Base-by-base conservation (phyloP, 257 asterid genomes). In the Scutellaria minor region DNA sequence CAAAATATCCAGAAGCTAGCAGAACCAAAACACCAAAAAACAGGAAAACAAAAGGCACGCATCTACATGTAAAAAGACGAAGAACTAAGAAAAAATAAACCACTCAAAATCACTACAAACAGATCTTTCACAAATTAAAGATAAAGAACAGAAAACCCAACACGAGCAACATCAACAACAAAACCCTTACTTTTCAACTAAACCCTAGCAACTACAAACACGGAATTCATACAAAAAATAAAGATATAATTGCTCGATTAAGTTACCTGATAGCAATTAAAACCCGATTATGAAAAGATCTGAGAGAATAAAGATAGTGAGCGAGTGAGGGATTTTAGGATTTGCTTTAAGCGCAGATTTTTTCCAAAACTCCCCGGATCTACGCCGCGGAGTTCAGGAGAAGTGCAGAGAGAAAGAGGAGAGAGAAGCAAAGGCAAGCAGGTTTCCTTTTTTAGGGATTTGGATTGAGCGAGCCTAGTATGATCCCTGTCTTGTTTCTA, bases 381-480 rank as follows among this genome's bases (percentile, higher is more conserved):
- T 77, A 62, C 78, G 82, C 86, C 86, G 80, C 71, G 84, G 86
- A 82, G 82, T 79, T 74, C 15, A 75, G 86, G 82, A 75, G 79
- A 9, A 40, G 14, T 61, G 50, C 9, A 7, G 47, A 22, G 57
- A 52, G 71, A 51, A 42, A 39, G 1, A 15, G 66, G 31, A 73
- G 63, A 56, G 75, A 44, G 64, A 63, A 52, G 5, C 15, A 18
- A 50, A 42, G 22, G 55, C 20, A 5, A 14, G 4, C 6, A 6
- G 64, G 15, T 39, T 54, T 65, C 37, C 44, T 18, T 48, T 60
- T 76, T 78, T 63, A 76, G 81, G 82, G 78, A 42, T 69, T 82
- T 76, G 65, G 86, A 58, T 75, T 73, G 66, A 65, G 68, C 64
- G 64, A 59, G 71, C 65, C 78, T 59, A 72, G 55, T 18, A 7